Conservation (phyloP, 2,329 filamentous ascomycete genomes). For the Ophiocordyceps camponoti-floridani region DNA sequence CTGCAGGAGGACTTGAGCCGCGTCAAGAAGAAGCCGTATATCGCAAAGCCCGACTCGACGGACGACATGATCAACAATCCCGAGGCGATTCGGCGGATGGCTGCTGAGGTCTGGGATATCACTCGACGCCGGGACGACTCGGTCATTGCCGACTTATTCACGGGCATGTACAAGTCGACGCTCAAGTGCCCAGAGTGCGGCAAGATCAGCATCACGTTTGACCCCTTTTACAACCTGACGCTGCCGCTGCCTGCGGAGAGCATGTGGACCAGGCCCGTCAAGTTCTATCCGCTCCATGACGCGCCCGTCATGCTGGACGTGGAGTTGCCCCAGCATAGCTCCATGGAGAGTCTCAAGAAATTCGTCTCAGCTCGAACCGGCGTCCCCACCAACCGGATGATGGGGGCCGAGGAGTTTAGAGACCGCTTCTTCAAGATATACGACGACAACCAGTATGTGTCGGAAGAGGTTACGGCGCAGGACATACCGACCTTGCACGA, state of each 20-base stretch:
- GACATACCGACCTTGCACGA: slow-evolving; percentile 57
- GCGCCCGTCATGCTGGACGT: slow-evolving; percentile 54
- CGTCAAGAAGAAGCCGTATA: slow-evolving; percentile 89
- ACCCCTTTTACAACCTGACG: slow-evolving; percentile 90
- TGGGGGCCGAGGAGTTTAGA: slow-evolving; percentile 69
- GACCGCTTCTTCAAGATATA: slow-evolving; percentile 77
- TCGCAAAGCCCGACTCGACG: slow-evolving; percentile 92
- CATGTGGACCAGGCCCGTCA: slow-evolving; percentile 57
- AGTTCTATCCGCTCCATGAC: slow-evolving; percentile 61
- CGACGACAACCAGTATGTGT: slow-evolving; percentile 46
- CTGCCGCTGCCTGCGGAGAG: slow-evolving; percentile 78
- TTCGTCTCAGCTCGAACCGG: slow-evolving; percentile 51
- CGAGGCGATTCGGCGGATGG: slow-evolving; percentile 65
- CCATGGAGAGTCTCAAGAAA: slow-evolving; percentile 49
- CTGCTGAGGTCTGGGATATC: slow-evolving; percentile 77
- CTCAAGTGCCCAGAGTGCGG: slow-evolving; percentile 78
- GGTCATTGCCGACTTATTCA: slow-evolving; percentile 87
- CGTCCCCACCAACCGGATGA: slow-evolving; percentile 46
- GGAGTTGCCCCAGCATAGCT: slow-evolving; percentile 63
- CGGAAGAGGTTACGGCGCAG: slow-evolving; percentile 52
- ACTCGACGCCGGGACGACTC: slow-evolving; percentile 88
- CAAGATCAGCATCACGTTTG: slow-evolving; percentile 97
- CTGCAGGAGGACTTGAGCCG: slow-evolving; percentile 91
- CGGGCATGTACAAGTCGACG: slow-evolving; percentile 96
- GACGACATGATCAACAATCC: slow-evolving; percentile 85